phyloP scores from a whole-genome alignment of 2,329 filamentous ascomycete species.

The Amylocarpus encephaloides region DNA sequence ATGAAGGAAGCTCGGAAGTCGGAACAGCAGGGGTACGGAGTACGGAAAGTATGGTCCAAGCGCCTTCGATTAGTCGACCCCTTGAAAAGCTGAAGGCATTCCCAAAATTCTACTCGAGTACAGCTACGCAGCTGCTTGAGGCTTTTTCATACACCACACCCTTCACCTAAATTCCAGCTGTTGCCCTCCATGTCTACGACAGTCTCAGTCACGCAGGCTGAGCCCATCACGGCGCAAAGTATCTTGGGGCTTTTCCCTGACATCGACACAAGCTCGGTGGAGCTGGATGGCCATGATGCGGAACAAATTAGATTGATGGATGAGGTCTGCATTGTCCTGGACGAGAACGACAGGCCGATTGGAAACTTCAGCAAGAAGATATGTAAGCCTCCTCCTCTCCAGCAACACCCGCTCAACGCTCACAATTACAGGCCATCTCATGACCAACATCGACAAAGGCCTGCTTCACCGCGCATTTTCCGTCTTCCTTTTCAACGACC shows the following conservation, averaged over 20 bases:
- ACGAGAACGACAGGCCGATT: constrained; percentile 86
- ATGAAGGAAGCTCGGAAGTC: too few species aligned
- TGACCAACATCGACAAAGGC: constrained; percentile 97
- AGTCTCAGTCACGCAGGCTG: constrained; percentile 42
- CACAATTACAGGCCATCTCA: constrained; percentile 69
- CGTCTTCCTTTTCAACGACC: constrained; percentile 92
- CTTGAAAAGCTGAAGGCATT: not conserved
- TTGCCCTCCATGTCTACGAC: constrained; percentile 33
- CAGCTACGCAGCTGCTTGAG: too few species aligned
- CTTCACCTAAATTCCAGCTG: constrained; percentile 1
- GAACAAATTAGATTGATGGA: constrained; percentile 99
- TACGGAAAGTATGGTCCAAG: too few species aligned
- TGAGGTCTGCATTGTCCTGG: constrained; percentile 94
- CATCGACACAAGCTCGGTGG: constrained; percentile 61
- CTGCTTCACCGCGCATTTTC: constrained; percentile 96
- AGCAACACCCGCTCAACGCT: not conserved
- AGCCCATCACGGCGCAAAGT: constrained; percentile 75
- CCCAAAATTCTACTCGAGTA: too few species aligned
- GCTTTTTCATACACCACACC: not conserved
- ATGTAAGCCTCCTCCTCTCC: constrained; percentile 53
- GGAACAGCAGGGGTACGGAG: too few species aligned
- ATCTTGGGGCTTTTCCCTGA: constrained; percentile 87
- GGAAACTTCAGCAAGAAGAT: constrained; percentile 97
- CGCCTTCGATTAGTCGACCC: not conserved
- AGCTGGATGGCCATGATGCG: constrained; percentile 86